Percentiles rank a stretch among this genome's conserved stretches.
These are phyloP conservation scores for Plicaturopsis crispa DNA, from an alignment of 768 basidiomycete species.

Conservation along the genomic window DNA sequence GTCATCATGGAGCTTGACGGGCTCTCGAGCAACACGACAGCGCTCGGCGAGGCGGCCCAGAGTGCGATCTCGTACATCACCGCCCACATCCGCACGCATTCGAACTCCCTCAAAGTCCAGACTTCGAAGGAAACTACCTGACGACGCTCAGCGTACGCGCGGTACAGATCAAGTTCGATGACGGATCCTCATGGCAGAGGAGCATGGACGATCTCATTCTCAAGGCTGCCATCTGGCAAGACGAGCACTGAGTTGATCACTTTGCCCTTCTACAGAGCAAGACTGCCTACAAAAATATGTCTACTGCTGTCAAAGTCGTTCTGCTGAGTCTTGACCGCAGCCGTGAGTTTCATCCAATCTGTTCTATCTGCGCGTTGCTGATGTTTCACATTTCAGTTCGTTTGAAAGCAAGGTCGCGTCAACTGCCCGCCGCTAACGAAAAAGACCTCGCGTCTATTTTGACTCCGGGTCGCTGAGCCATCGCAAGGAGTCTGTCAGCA, in stretches of 20 bases:
- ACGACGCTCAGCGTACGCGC: constrained; percentile 73
- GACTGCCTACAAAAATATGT: constrained; percentile 28
- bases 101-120: constrained; percentile 82
- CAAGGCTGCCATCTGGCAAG: constrained; percentile 88
- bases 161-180: constrained; percentile 72
- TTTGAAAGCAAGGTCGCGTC: constrained; percentile 81
- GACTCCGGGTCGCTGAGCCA: constrained; percentile 20
- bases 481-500: too few relatives aligned
- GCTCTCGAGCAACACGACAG: constrained; percentile 51
- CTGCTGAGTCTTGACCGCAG: constrained; percentile 90
- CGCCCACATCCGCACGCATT: constrained; percentile 65
- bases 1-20: constrained; percentile 97
- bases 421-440: constrained; percentile 80
- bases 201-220: constrained; percentile 96
- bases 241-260: constrained; percentile 89
- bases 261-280: constrained; percentile 49
- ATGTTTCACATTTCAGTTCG: constrained; percentile 48
- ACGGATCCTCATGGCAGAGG: constrained; percentile 43
- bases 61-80: constrained; percentile 72
- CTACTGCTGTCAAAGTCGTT: constrained; percentile 70
- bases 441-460: constrained; percentile 76
- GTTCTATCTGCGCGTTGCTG: constrained; percentile 15
- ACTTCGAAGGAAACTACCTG: constrained; percentile 92
- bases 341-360: too few relatives aligned
- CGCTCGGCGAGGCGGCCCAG: constrained; percentile 69